Conservation (phyloP, 306 rosid species). For the Lagenaria siceraria region DNA sequence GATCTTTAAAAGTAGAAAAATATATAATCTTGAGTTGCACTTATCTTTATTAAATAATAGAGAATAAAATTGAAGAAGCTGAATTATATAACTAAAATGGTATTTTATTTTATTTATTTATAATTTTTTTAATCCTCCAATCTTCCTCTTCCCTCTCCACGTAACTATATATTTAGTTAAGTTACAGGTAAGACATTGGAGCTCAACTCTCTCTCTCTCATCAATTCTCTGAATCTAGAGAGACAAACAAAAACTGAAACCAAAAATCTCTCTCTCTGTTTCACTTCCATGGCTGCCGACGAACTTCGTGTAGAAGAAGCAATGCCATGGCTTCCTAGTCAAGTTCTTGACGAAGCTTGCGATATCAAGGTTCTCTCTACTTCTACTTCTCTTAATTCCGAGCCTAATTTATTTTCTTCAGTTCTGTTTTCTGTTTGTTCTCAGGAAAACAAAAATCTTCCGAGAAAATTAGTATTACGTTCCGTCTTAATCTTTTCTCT, state of each 20-base stretch:
- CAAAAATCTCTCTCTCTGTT: neutral
- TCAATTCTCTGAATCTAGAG: neutral
- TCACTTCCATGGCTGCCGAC: constrained; percentile 29
- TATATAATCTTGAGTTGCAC: too few relatives aligned
- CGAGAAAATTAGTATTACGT: neutral
- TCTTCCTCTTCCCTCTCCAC: constrained; percentile 2
- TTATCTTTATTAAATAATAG: too few relatives aligned
- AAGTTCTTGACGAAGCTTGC: constrained; percentile 34
- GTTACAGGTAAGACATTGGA: constrained; percentile 51
- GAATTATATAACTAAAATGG: too few relatives aligned
- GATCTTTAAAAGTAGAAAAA: too few relatives aligned
- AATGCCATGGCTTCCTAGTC: constrained; percentile 47
- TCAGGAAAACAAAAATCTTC: neutral
- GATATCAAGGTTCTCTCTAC: constrained; percentile 23
- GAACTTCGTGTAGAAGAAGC: constrained; percentile 48
- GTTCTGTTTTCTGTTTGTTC: neutral
- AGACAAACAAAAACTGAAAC: neutral
- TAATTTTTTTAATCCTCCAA: neutral
- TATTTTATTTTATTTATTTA: too few relatives aligned
- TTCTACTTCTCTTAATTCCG: neutral
- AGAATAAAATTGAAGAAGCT: too few relatives aligned
- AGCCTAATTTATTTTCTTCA: neutral
- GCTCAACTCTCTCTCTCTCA: constrained; percentile 24
- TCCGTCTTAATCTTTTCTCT: neutral
- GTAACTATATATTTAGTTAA: constrained; percentile 33